Percentiles rank a stretch among this genome's conserved stretches.
Conservation (phyloP, 805 yeast species). For the Candida lessepsii region DNA sequence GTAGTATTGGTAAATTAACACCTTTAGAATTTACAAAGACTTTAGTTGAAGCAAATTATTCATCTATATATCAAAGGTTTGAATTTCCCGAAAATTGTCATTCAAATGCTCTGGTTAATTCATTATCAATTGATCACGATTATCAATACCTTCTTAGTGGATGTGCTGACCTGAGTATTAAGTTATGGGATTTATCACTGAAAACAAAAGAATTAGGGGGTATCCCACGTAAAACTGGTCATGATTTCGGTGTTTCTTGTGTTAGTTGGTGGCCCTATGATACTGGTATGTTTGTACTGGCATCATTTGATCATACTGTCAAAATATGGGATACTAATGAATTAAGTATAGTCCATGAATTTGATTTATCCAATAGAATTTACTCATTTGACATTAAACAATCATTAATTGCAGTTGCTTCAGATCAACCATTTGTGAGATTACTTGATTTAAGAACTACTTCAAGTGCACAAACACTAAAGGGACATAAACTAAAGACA, state of each 20-base stretch:
- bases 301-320: conserved; percentile 75
- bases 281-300: conserved; percentile 78
- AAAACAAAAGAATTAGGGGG: conserved; percentile 29
- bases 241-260: conserved; percentile 69
- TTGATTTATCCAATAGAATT: conserved; percentile 60
- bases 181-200: conserved; percentile 60
- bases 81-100: conserved; percentile 47
- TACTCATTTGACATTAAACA: conserved; percentile 62
- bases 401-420: conserved; percentile 68
- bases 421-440: conserved; percentile 67
- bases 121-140: conserved; percentile 55
- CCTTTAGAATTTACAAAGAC: conserved; percentile 36
- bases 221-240: conserved; percentile 44
- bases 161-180: conserved; percentile 67
- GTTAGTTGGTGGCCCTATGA: conserved; percentile 89
- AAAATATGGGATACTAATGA: conserved; percentile 79
- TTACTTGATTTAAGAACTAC: conserved; percentile 72
- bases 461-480: conserved; percentile 68
- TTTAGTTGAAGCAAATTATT: conserved; percentile 36
- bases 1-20: conserved; percentile 27
- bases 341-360: conserved; percentile 63
- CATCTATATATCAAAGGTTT: conserved; percentile 23
- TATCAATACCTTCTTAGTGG: conserved; percentile 61
- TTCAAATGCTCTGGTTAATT: conserved; percentile 53
- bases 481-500: conserved; percentile 59